Base-by-base conservation (phyloP, 345 rosid genomes). In the Euphorbia lathyris region DNA sequence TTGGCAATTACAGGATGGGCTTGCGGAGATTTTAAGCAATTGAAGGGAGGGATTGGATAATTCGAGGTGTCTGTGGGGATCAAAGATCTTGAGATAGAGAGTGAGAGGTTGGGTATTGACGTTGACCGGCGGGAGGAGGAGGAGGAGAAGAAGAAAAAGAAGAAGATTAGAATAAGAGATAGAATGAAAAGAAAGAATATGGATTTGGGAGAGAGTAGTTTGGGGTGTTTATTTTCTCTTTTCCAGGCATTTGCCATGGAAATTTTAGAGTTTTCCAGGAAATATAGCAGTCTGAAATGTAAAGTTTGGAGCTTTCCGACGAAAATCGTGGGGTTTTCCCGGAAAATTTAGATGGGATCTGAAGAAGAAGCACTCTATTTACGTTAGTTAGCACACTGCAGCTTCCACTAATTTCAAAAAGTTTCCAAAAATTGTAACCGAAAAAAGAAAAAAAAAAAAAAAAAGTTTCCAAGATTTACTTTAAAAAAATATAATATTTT, bases 1-100 rank as follows among this genome's bases (percentile, higher is more conserved):
- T 93, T 93, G 80, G 93, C 97, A 58, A 90, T 78, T 25, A 95
- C 83, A 69, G 99, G 99, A 78, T 87, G 82, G 55, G 97, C 82
- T 75, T 90, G 98, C 4, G 91, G 96, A 12, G 87, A 87, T 57
- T 78, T 77, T 62, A 67, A 69, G 87, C 99, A 95, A 63, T 90
- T 82, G 64, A 85, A 95, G 19, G 92, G 87, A 29, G 88, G 20
- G 74, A 86, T 72, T 36, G 76, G 73, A 9, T 57, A 84, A 61
- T 74, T 58, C 22, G 79, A 84, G 72, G 72, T 72, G 23, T 67
- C 67, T 38, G 82, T 34, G 20, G 70, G n/a, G 64, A 73, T 7
- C 9, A 79, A 27, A 20, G 77, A 30, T 23, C 45, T 9, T 71
- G 69, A 58, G 62, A 77, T 26, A 20, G 62, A 40, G 26, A 30